These are phyloP conservation scores for Pyrrhoderma noxium DNA, from an alignment of 1,284 basidiomycete genomes.

Conservation along the genomic window DNA sequence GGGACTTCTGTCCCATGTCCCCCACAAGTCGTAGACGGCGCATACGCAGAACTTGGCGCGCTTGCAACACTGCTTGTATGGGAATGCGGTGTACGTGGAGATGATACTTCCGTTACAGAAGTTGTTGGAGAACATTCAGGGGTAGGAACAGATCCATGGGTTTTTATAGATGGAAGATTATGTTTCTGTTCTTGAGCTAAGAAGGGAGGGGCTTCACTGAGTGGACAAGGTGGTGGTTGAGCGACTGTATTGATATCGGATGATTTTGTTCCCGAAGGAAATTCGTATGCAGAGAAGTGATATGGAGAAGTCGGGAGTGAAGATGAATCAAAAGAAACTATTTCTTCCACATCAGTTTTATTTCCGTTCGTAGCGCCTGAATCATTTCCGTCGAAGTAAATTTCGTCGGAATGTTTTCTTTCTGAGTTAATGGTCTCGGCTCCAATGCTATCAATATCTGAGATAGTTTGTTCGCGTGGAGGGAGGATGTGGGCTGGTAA, in stretches of 20 bases:
- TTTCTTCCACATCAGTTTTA: conserved; percentile 22
- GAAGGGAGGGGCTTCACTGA: no score
- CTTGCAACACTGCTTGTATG: conserved; percentile 2
- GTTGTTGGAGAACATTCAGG: no score
- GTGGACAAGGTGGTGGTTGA: no score
- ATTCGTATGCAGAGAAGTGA: no score
- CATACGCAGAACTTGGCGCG: conserved; percentile 23
- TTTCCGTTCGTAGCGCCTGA: not conserved
- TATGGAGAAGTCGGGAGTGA: no score
- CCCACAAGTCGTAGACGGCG: conserved; percentile 20
- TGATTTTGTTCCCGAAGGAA: no score
- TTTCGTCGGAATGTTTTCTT: not conserved
- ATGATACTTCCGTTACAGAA: not conserved
- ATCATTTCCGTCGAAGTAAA: not conserved
- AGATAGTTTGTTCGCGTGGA: conserved; percentile 8
- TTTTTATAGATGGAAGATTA: no score
- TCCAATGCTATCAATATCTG: conserved; percentile 22
- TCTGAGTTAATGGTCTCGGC: conserved; percentile 22
- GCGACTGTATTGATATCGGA: no score
- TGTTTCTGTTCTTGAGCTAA: no score
- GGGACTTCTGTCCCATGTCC: conserved; percentile 29
- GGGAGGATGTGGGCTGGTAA: conserved; percentile 37
- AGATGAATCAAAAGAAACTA: conserved; percentile 2
- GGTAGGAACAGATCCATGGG: no score
- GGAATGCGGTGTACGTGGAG: conserved; percentile 6